Percentiles rank a stretch among this genome's conserved stretches.
phyloP scores from a whole-genome alignment of 805 yeast genomes.

The Alloascoidea africana region DNA sequence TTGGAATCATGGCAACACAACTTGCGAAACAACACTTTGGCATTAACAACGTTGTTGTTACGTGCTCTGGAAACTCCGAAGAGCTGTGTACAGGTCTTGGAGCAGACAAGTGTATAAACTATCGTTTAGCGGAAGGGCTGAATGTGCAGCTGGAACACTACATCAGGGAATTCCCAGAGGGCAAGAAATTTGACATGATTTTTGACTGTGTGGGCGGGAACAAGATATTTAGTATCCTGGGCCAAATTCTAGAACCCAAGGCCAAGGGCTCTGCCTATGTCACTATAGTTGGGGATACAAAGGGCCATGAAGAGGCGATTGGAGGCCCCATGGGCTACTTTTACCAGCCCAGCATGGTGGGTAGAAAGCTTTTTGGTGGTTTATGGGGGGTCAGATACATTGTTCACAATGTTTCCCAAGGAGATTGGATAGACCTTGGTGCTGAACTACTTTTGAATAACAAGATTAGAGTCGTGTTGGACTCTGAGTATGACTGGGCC shows the following conservation, averaged over 20 bases:
- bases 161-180: constrained; percentile 17
- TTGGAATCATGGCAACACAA: constrained; percentile 42
- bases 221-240: constrained; percentile 28
- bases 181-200: constrained; percentile 41
- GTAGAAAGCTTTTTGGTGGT: constrained; percentile 14
- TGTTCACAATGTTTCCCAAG: constrained; percentile 10
- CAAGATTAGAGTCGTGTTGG: constrained; percentile 30
- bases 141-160: constrained; percentile 20
- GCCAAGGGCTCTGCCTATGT: constrained; percentile 32
- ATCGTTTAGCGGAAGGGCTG: constrained; percentile 27
- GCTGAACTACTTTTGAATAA: constrained; percentile 30
- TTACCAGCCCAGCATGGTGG: constrained; percentile 10
- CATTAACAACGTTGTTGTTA: constrained; percentile 37
- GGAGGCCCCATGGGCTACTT: constrained; percentile 12
- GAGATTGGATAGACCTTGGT: constrained; percentile 26
- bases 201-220: constrained; percentile 52
- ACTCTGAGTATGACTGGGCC: constrained; percentile 33
- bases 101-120: constrained; percentile 43
- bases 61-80: constrained; percentile 35
- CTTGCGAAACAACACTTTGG: constrained; percentile 33
- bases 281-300: constrained; percentile 42
- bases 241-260: constrained; percentile 28
- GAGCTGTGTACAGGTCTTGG: constrained; percentile 33
- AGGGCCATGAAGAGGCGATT: constrained; percentile 19
- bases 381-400: constrained; percentile 15